A percentile compares a stretch with the other conserved stretches of the same genome.
These are phyloP conservation scores for Thelephora aurantiotincta DNA, from an alignment of 768 basidiomycete species.

Conservation along the genomic window DNA sequence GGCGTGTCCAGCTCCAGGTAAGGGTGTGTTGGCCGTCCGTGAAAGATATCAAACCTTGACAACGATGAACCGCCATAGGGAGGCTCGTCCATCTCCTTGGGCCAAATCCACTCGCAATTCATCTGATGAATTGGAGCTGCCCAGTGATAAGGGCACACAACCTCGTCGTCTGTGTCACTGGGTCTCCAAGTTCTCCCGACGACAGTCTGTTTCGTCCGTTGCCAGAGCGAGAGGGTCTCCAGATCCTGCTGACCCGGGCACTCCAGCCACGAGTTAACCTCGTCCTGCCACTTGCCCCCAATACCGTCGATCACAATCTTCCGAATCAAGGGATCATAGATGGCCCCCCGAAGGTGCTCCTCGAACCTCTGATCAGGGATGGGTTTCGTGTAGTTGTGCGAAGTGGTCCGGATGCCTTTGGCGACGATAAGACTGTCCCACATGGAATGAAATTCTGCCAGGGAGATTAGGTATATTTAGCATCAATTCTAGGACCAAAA, in stretches of 20 bases:
- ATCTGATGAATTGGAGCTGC: constrained; percentile 54
- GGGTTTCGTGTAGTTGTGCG: constrained; percentile 63
- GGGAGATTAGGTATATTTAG: background rate
- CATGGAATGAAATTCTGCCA: constrained; percentile 63
- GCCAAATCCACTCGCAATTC: constrained; percentile 79
- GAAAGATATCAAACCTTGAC: constrained; percentile 1
- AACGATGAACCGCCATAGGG: constrained; percentile 17
- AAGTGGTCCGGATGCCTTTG: constrained; percentile 61
- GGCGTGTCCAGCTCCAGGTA: constrained; percentile 68
- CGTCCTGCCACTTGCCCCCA: constrained; percentile 39
- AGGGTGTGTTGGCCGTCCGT: constrained; percentile 11
- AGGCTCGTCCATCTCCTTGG: constrained; percentile 45
- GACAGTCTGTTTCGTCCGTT: background rate
- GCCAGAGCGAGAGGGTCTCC: background rate
- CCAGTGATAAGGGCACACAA: constrained; percentile 72
- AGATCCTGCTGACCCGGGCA: constrained; percentile 34
- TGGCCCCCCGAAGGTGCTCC: constrained; percentile 48
- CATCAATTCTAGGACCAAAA: constrained; percentile 6
- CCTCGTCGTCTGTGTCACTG: constrained; percentile 30
- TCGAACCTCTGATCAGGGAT: constrained; percentile 45
- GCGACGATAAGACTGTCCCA: constrained; percentile 83
- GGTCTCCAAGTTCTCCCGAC: background rate
- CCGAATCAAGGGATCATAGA: constrained; percentile 81
- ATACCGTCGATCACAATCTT: constrained; percentile 81
- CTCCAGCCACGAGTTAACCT: constrained; percentile 46